These are phyloP conservation scores for Exophiala sp. DNA, from an alignment of 2,329 filamentous ascomycete genomes.

Conservation along the genomic window DNA sequence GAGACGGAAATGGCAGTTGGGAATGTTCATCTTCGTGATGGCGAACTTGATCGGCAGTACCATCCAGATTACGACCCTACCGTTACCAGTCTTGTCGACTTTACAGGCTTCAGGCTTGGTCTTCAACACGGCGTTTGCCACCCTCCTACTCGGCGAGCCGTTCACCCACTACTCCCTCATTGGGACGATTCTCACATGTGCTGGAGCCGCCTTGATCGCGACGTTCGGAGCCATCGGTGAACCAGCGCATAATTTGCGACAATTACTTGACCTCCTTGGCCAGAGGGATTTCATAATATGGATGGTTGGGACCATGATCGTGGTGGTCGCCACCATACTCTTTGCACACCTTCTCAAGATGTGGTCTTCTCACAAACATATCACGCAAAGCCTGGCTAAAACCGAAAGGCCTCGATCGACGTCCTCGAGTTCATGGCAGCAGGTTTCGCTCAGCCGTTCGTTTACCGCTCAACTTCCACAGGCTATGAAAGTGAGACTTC, in stretches of 20 bases:
- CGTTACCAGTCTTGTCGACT: slow-evolving; percentile 88
- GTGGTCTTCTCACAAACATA: slow-evolving; percentile 27
- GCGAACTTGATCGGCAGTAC: slow-evolving; percentile 93
- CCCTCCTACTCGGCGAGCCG: slow-evolving; percentile 83
- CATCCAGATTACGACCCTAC: slow-evolving; percentile 94
- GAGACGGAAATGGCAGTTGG: slow-evolving; percentile 86
- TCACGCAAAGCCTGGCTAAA: slow-evolving; percentile 23
- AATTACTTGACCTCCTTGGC: slow-evolving; percentile 72
- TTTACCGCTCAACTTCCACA: slow-evolving; percentile 41
- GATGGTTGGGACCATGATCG: slow-evolving; percentile 75
- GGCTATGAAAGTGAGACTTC: slow-evolving; percentile 42
- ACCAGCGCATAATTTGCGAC: slow-evolving; percentile 80
- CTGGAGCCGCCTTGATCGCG: slow-evolving; percentile 85
- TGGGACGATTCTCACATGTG: slow-evolving; percentile 82
- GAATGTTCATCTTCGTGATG: slow-evolving; percentile 95
- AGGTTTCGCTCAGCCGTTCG: slow-evolving; percentile 32
- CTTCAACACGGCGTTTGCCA: slow-evolving; percentile 98
- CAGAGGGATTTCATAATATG: slow-evolving; percentile 76
- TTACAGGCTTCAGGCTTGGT: slow-evolving; percentile 93
- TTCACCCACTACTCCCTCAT: slow-evolving; percentile 92
- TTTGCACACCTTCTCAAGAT: slow-evolving; percentile 48
- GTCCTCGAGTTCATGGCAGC: slow-evolving; percentile 28
- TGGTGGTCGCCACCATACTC: slow-evolving; percentile 67
- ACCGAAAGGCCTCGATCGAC: slow-evolving; percentile 23
- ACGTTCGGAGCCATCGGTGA: slow-evolving; percentile 92